Evolutionary conservation across 2,329 filamentous ascomycete species (phyloP), one percentile per base, ranked within the genome.

Genomic region (Fusarium sublunatum): DNA sequence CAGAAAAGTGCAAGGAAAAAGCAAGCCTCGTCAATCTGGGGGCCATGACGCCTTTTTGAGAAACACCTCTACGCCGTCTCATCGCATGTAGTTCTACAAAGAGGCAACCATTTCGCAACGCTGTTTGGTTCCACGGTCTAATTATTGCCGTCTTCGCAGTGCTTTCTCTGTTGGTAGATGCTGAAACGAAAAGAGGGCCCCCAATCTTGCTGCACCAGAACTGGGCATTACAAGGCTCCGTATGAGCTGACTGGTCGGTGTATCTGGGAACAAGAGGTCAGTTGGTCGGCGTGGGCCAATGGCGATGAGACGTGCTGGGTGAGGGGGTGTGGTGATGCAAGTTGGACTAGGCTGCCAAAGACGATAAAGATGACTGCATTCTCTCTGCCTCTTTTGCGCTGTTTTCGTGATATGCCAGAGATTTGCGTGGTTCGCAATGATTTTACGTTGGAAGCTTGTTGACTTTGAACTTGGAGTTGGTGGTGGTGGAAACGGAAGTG

Each of bases 241-340:
- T 31, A 41, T 46, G 38, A 50, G 40, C 24, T 54, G 39, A 49
- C 36, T 29, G 29, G 55, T 15, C 41, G 11, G 15, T 28, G n/a
- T 15, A 29, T 31, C 34, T 47, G 41, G 43, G n/a, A 55, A 15
- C 11, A 49, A 54, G 7, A 40, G 56, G 65, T 60, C 62, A 61
- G 52, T 64, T 56, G 55, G 43, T 40, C 40, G 19, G 3, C 1
- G 10, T 44, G 50, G 51, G 46, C 67, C 67, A 69, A 69, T 69
- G 24, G 38, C n/a, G 24, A 15, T 12, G 34, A 13, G 35, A 29
- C 35, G 26, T 19, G 24, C 29, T 43, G 28, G 36, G 38, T 43
- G 62, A 57, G 56, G 42, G 64, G 56, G 60, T 58, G 59, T 50
- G 48, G 54, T 63, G 53, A 62, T 70, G 67, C 60, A 70, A 57